Percentiles rank a stretch among this genome's conserved stretches.
phyloP scores from a whole-genome alignment of 75 land plant genomes.

The Cunninghamia lanceolata region DNA sequence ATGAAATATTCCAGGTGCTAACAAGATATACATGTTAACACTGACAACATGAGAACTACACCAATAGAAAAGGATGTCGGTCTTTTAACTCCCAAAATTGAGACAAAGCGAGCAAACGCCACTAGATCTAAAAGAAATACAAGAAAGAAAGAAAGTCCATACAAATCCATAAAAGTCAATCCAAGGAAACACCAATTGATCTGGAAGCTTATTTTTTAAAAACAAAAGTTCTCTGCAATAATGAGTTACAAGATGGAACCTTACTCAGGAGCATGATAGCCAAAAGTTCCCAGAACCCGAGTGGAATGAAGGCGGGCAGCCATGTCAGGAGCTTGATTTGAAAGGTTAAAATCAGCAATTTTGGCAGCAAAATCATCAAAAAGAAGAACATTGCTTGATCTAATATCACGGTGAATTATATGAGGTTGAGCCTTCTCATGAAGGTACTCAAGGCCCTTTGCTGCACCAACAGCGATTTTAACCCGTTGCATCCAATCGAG shows the following conservation, averaged over 20 bases:
- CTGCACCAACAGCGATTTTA: slow-evolving; percentile 65
- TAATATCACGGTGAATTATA: slow-evolving; percentile 64
- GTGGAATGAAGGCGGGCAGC: slow-evolving; percentile 72
- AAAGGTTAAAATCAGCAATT: slow-evolving; percentile 71
- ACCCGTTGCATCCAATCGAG: slow-evolving; percentile 74
- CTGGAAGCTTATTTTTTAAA: background rate
- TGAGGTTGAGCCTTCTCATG: slow-evolving; percentile 72
- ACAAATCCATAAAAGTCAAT: background rate
- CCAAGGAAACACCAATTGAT: background rate
- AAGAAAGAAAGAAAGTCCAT: background rate
- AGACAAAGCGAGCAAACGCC: background rate
- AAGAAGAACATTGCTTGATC: slow-evolving; percentile 65
- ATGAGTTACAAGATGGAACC: background rate
- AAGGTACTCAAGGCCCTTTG: slow-evolving; percentile 59
- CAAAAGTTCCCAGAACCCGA: slow-evolving; percentile 70
- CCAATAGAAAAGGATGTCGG: background rate
- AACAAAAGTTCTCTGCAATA: background rate
- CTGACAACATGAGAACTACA: background rate
- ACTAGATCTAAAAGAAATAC: background rate
- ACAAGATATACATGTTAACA: background rate
- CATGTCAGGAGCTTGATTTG: slow-evolving; percentile 81
- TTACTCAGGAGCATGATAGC: slow-evolving; percentile 81
- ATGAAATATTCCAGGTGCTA: background rate
- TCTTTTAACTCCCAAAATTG: background rate
- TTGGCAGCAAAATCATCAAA: slow-evolving; percentile 66